Conservation (phyloP, 2,329 filamentous ascomycete species). For the Talaromyces sp. region DNA sequence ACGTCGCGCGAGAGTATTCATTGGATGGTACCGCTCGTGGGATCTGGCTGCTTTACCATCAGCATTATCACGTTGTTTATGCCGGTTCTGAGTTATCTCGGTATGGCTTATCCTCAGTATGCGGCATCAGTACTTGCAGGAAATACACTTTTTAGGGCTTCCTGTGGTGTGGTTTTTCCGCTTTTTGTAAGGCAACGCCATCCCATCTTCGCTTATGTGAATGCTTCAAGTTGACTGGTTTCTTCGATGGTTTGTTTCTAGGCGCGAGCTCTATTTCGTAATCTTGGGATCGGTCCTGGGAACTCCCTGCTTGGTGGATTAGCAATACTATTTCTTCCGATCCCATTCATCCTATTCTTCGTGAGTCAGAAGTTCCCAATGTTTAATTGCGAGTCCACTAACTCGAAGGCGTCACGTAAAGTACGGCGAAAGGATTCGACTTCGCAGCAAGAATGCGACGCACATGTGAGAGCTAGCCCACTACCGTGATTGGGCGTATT, state of each 20-base stretch:
- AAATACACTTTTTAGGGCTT: conserved; percentile 30
- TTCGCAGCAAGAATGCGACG: conserved; percentile 3
- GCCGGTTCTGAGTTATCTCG: conserved; percentile 31
- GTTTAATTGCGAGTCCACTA: neutral
- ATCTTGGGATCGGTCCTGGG: conserved; percentile 2
- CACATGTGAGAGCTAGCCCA: neutral
- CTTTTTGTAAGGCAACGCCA: conserved; percentile 46
- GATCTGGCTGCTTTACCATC: conserved; percentile 30
- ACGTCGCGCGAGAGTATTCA: conserved; percentile 38
- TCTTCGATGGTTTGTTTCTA: neutral
- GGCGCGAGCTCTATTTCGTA: conserved; percentile 4
- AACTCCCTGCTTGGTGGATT: conserved; percentile 8
- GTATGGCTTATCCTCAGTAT: conserved; percentile 26
- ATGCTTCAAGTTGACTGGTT: neutral
- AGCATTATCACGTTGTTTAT: conserved; percentile 35
- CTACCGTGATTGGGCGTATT: too few species aligned
- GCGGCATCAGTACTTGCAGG: conserved; percentile 29
- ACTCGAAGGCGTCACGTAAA: neutral
- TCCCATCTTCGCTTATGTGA: conserved; percentile 34
- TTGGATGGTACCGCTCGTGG: conserved; percentile 32
- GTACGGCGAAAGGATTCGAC: conserved; percentile 3
- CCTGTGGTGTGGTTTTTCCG: conserved; percentile 31
- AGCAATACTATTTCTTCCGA: neutral
- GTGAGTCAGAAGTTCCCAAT: neutral
- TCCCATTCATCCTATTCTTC: conserved; percentile 6